Evolutionary conservation across 306 rosid species (phyloP).

Genomic region (Amphicarpaea edgeworthii): DNA sequence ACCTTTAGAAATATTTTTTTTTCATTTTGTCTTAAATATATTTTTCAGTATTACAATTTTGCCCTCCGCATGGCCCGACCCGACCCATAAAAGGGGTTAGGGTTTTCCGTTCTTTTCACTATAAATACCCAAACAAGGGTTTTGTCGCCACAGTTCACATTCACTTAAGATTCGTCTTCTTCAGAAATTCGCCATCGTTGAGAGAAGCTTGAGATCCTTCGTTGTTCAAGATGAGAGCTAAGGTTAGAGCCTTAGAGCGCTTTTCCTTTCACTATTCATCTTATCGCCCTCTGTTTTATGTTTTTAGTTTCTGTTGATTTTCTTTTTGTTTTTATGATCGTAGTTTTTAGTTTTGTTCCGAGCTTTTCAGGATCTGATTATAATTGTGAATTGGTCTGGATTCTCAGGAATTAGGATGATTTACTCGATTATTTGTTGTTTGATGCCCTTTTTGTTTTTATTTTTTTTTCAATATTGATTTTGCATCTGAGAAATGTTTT

Average conservation of each 20-base stretch:
- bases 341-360: neutral
- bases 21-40: neutral
- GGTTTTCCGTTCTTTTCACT: constrained; percentile 38
- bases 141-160: neutral
- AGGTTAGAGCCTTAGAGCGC: constrained; percentile 49
- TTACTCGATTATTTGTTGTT: neutral
- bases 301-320: too few species aligned
- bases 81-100: constrained; percentile 45
- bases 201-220: constrained; percentile 31
- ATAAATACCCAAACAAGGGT: constrained; percentile 39
- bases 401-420: neutral
- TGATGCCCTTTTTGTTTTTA: neutral
- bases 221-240: constrained; percentile 55
- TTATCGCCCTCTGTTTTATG: neutral
- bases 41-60: neutral
- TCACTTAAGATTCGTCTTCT: neutral
- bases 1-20: too few species aligned
- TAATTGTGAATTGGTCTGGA: neutral
- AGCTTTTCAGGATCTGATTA: neutral
- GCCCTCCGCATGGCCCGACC: constrained; percentile 32
- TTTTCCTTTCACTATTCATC: neutral
- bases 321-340: too few species aligned
- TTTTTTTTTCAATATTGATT: neutral
- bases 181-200: neutral
- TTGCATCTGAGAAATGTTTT: neutral